These are phyloP conservation scores for Bondarzewia mesenterica DNA, from an alignment of 1,284 basidiomycete species.

Conservation along the genomic window DNA sequence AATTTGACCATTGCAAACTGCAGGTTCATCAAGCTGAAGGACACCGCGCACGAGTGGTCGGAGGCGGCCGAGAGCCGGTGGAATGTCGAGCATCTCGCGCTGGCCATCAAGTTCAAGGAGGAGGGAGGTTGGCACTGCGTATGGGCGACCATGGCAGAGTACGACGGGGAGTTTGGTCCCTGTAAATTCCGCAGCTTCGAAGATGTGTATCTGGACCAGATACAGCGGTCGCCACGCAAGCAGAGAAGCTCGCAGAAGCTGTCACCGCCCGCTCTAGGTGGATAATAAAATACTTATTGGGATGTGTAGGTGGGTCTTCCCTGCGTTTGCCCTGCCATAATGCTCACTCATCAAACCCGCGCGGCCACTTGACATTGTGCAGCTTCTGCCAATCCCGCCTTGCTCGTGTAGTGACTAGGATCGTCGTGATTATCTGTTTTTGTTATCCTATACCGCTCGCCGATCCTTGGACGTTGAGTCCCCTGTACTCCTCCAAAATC, in stretches of 20 bases:
- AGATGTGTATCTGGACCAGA: constrained; percentile 38
- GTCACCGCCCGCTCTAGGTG: too few species aligned
- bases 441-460: too few species aligned
- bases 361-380: too few species aligned
- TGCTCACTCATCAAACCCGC: too few species aligned
- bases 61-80: constrained; percentile 28
- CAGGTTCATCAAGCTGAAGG: constrained; percentile 43
- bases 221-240: constrained; percentile 8
- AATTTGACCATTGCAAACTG: constrained; percentile 42
- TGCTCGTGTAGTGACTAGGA: too few species aligned
- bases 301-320: too few species aligned
- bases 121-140: constrained; percentile 49
- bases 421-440: too few species aligned
- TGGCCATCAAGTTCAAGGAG: constrained; percentile 39
- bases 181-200: constrained; percentile 54
- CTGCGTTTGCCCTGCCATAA: too few species aligned
- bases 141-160: constrained; percentile 50
- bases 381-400: too few species aligned
- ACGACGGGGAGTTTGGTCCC: constrained; percentile 28
- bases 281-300: too few species aligned
- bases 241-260: not conserved
- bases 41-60: constrained; percentile 44
- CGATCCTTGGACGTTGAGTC: too few species aligned
- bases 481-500: too few species aligned
- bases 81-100: constrained; percentile 48